Base-by-base conservation (phyloP, 768 basidiomycete genomes). In the Termitomyces sp. region DNA sequence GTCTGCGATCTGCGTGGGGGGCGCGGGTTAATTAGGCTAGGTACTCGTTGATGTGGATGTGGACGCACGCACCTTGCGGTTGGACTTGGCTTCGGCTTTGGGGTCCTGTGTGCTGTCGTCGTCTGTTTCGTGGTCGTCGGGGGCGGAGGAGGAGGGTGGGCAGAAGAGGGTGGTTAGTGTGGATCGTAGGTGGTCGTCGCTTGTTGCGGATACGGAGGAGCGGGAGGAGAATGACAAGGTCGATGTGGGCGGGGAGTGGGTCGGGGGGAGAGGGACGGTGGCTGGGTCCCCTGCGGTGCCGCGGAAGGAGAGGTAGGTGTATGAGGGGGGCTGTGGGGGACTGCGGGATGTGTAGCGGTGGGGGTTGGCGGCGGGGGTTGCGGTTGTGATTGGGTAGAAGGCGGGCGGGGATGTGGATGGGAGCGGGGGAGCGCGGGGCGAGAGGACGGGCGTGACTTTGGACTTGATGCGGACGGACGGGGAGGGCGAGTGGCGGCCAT, bases 81-180 rank as follows among this genome's bases (percentile, higher is more conserved):
- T 87, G n/a, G 90, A 88, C 75, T 91, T 93, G 12, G 92, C 91
- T 64, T 84, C 83, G 1, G 84, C 87, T 66, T 77, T 82, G 56
- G 83, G 80, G 67, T 87, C 83, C 49, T 75, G 79, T 53, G 84
- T 80, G 32, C 78, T 71, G 14, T 67, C 60, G 33, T 71, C 75
- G 14, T 64, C 64, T 43, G 75, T 37, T 0, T 60, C 69, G 16
- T 63, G 64, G 36, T 65, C 39, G 61, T 69, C 68, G 58, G 74
- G 72, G 43, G 66, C 71, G 46, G 72, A 72, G 30, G 74, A 71
- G n/a, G n/a, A n/a, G n/a, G n/a, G n/a, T n/a, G n/a, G n/a, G n/a
- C n/a, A n/a, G 48, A 80, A 54, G 26, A 82, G 74, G 26, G 76
- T 80, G 60, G 78, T 73, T 40, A 82, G 61, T 1, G 78, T 79